Base-by-base conservation (phyloP, 495 filamentous ascomycete species). In the Hypoxylon intermedium region DNA sequence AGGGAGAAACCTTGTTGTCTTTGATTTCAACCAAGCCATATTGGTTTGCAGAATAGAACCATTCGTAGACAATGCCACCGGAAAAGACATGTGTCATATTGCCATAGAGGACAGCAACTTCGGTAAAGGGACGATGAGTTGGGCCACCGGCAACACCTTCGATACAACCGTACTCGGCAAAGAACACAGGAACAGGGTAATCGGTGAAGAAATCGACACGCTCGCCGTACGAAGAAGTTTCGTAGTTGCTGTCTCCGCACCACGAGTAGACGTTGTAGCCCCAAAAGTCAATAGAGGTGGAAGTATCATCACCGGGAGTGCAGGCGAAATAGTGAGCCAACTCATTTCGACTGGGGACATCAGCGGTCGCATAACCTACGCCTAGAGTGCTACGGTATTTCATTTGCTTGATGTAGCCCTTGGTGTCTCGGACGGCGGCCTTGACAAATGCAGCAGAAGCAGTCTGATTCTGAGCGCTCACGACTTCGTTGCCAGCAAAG, bases 241-340 rank as follows among this genome's bases (percentile, higher is more conserved):
- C 53, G 69, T 88, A 93, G 58, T 82, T 82, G 58, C 87, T 93
- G 34, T 89, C 66, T 45, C 94, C 94, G 70, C 94, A 98, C 94
- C 94, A 98, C 23, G 90, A 93, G 79, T 98, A 98, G 79, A 97
- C 92, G 76, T 98, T 98, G 83, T 97, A 97, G 36, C 94, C 94
- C 91, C 91, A 97, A 80, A 93, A 97, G 72, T 98, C 93, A 63
- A 97, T 93, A 21, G 84, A 75, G 9, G 84, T 79, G 0, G 76
- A 75, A 1, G 31, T 23, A 3, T 84, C 81, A 3, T 75, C 74
- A 13, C 75, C 54, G 41, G 82, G 73, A 51, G 88, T 87, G 69
- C 94, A 98, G 79, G 96, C 89, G 77, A 98, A 94, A 78, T 96
- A 98, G 68, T 92, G 76, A 24, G 90, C 91, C 56, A 98, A 80